Conservation (phyloP, 2,329 filamentous ascomycete species). For the Pseudodiploospora longispora region DNA sequence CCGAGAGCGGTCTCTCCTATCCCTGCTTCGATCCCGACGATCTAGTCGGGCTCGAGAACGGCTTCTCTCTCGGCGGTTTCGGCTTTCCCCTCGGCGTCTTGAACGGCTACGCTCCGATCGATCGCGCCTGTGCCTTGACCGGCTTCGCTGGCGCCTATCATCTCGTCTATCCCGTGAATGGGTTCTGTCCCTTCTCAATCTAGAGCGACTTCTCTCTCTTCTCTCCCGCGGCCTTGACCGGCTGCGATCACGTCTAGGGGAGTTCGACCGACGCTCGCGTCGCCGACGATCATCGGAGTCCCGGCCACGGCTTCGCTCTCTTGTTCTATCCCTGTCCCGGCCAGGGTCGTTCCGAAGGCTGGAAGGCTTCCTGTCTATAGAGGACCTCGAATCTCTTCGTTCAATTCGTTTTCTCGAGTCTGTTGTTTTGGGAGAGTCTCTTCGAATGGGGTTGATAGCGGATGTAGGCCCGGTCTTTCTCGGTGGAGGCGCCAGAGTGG, state of each 20-base stretch:
- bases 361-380: constrained; percentile 19
- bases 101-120: constrained; percentile 28
- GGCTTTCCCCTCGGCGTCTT: constrained; percentile 28
- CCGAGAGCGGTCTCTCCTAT: constrained; percentile 20
- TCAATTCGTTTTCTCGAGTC: constrained; percentile 33
- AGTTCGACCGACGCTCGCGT: constrained; percentile 30
- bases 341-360: constrained; percentile 21
- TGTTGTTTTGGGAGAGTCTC: constrained; percentile 34
- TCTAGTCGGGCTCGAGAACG: constrained; percentile 25
- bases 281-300: constrained; percentile 21
- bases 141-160: constrained; percentile 23
- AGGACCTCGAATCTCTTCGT: constrained; percentile 20
- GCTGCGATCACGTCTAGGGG: constrained; percentile 28
- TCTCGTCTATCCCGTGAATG: constrained; percentile 30
- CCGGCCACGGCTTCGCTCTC: constrained; percentile 22
- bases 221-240: constrained; percentile 23
- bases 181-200: constrained; percentile 28
- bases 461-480: constrained; percentile 44
- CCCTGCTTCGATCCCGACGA: constrained; percentile 25
- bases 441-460: constrained; percentile 48
- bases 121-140: constrained; percentile 25
- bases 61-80: constrained; percentile 30
- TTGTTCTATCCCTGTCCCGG: constrained; percentile 16
- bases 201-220: constrained; percentile 29
- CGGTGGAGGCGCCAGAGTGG: constrained; percentile 47